These are phyloP conservation scores for Luvunga scandens DNA, from an alignment of 345 rosid genomes.

Conservation along the genomic window DNA sequence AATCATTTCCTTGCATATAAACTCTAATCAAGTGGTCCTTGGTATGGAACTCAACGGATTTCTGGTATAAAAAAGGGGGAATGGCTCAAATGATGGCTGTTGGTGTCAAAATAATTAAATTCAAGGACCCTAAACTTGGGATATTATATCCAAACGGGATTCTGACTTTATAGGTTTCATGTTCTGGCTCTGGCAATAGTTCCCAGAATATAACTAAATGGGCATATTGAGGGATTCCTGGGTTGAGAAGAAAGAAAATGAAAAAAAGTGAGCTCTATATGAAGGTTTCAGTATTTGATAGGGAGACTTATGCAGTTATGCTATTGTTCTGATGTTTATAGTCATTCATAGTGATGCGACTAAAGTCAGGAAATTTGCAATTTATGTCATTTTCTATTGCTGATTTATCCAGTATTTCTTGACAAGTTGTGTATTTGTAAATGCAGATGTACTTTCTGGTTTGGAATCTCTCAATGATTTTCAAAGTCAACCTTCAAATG, in stretches of 20 bases:
- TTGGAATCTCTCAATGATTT: conserved; percentile 26
- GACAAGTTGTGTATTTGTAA: conserved; percentile 20
- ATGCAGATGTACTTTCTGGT: conserved; percentile 29
- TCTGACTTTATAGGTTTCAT: not conserved
- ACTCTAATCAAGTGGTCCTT: not conserved
- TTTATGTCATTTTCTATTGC: not conserved
- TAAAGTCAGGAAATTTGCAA: not conserved
- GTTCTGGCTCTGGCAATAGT: not conserved
- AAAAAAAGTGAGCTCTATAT: not conserved
- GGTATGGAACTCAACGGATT: not conserved
- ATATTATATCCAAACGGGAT: not conserved
- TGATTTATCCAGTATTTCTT: not conserved
- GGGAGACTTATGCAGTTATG: not conserved
- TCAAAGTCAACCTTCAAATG: conserved; percentile 15
- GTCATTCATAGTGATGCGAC: not conserved
- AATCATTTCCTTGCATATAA: too few species aligned
- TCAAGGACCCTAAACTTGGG: not conserved
- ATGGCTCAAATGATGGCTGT: not conserved
- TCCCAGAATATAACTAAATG: not conserved
- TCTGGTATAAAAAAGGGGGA: not conserved
- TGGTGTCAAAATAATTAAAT: not conserved
- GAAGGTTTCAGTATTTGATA: not conserved
- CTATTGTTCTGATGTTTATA: not conserved
- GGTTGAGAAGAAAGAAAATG: not conserved
- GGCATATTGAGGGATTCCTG: not conserved